phyloP scores from a whole-genome alignment of 129 eudicot genomes.

The Chrysanthemum lavandulifolium region DNA sequence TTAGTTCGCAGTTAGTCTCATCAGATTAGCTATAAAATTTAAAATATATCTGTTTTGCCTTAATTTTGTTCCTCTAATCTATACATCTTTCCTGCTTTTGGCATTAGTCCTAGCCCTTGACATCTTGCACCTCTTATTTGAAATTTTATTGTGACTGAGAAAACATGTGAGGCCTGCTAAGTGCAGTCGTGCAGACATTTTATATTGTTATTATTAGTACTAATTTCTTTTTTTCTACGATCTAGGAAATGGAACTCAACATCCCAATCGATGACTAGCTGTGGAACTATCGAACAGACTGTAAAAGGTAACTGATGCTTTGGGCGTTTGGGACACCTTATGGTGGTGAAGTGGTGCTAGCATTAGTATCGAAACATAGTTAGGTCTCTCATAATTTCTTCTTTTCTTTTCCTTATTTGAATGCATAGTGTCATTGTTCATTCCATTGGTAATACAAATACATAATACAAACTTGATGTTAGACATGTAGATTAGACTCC shows the following conservation, averaged over 20 bases:
- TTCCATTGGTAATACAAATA: constrained; percentile 18
- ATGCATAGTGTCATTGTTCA: constrained; percentile 20
- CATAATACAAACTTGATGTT: constrained; percentile 7
- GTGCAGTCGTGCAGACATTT: constrained; percentile 2
- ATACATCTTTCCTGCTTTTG: neutral
- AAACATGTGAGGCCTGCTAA: constrained; percentile 1
- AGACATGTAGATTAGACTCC: neutral
- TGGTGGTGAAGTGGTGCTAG: constrained; percentile 9
- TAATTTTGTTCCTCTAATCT: neutral
- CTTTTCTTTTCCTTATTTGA: neutral
- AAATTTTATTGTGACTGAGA: neutral
- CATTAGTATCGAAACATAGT: constrained; percentile 26
- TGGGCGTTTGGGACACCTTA: too few relatives aligned
- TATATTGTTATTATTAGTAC: neutral
- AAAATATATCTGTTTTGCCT: neutral
- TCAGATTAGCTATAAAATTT: too few relatives aligned
- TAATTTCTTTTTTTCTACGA: constrained; percentile 23
- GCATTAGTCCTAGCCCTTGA: constrained; percentile 10
- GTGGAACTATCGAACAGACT: constrained; percentile 6
- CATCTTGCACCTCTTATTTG: neutral
- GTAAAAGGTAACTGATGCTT: too few relatives aligned
- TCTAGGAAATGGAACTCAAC: constrained; percentile 69
- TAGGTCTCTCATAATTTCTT: constrained; percentile 19
- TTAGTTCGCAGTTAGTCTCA: too few relatives aligned
- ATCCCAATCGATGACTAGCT: constrained; percentile 38